These are phyloP conservation scores for Fusarium sp. DNA, from an alignment of 2,329 filamentous ascomycete genomes.

Conservation along the genomic window DNA sequence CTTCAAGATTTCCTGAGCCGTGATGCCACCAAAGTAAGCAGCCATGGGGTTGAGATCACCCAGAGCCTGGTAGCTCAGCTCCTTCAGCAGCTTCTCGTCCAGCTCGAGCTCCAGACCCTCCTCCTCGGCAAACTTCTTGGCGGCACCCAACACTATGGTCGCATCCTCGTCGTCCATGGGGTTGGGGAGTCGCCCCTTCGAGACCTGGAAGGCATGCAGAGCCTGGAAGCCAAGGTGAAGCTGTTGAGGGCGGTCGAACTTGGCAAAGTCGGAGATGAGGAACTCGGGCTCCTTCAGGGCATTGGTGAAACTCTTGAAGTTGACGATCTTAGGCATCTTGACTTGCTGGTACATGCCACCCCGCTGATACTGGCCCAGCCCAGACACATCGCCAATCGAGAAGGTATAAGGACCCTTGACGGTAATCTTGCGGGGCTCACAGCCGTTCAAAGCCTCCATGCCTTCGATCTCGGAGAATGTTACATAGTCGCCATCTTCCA, in stretches of 20 bases:
- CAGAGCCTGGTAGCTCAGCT: constrained; percentile 92
- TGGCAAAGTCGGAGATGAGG: constrained; percentile 94
- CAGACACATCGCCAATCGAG: constrained; percentile 92
- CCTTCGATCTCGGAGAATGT: constrained; percentile 94
- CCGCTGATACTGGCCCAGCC: constrained; percentile 85
- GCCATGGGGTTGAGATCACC: constrained; percentile 94
- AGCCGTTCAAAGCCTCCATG: constrained; percentile 87
- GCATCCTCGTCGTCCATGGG: constrained; percentile 91
- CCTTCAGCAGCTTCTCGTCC: constrained; percentile 91
- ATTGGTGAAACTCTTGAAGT: constrained; percentile 84
- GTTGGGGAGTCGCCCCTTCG: constrained; percentile 79
- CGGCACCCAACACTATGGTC: constrained; percentile 77
- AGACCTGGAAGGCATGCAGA: constrained; percentile 84
- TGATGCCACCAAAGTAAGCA: constrained; percentile 92
- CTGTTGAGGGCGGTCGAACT: constrained; percentile 94
- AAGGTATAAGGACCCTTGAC: constrained; percentile 98
- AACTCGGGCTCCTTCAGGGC: constrained; percentile 90
- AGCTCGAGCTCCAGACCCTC: constrained; percentile 78
- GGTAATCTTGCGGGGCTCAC: constrained; percentile 87
- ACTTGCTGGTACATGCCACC: constrained; percentile 95
- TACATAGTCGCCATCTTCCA: constrained; percentile 96
- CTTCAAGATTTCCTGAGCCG: constrained; percentile 95
- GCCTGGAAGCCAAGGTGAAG: constrained; percentile 94
- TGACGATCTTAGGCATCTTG: constrained; percentile 95
- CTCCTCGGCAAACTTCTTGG: constrained; percentile 78